Base-by-base conservation (phyloP, 2,329 filamentous ascomycete species). In the Curvularia sp. region DNA sequence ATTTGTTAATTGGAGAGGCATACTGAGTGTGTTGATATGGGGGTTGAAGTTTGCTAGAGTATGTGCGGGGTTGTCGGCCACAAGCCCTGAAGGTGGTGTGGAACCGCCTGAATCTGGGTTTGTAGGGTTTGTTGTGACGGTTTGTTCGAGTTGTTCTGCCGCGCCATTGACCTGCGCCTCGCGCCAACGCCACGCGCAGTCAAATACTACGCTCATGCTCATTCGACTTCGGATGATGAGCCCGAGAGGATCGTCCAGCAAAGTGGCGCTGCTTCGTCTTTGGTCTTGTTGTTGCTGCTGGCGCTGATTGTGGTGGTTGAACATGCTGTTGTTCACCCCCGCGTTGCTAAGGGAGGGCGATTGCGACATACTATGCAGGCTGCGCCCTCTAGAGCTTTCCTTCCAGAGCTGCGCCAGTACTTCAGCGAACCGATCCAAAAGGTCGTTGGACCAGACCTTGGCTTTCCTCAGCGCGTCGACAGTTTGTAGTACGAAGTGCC, bases 391-490 rank as follows among this genome's bases (percentile, higher is more conserved):
- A 15, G 73, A 74, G 54, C 77, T 79, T 35, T 76, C 89, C 67
- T 92, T 91, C 90, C 90, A 95, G 76, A 95, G 89, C 78, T 94
- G 91, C 5, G 91, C 90, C 82, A 94, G 89, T n/a, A 95, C 84
- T 78, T 94, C 91, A 2, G 90, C 90, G 59, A 94, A 82, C 31
- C 91, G 86, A 82, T 90, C 91, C 53, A 91, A 88, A 10, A 95
- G 83, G 70, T 95, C 91, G 69, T 94, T 94, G 60, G 88, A 85
- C 43, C 88, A 85, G 18, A 93, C 88, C 64, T 89, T 92, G 48
- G 91, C 90, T 51, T 85, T 84, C 33, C 91, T 84, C 49, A 94
- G 88, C 4, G 87, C 86, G 44, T 84, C 82, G 52, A 94, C 88
- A 1, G 90, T 89, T 44, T 85, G 83, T 64, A 91, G 85, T 71